A percentile compares a stretch with the other conserved stretches of the same genome.
Conservation (phyloP, 2,329 filamentous ascomycete species). For the Sarocladium brachiariae region DNA sequence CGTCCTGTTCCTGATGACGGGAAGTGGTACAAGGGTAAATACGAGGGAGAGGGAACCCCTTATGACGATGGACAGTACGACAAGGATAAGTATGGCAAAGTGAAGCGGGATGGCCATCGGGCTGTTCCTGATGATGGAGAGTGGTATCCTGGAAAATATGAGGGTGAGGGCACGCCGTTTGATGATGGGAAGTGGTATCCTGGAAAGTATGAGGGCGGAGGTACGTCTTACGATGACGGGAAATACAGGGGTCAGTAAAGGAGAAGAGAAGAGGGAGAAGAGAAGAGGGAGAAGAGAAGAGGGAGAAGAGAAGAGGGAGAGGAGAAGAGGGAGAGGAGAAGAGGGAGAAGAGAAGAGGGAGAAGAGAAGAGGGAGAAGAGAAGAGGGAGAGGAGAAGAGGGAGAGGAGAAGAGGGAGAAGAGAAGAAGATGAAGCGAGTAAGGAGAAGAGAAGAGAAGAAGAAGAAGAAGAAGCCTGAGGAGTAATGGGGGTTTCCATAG, state of each 20-base stretch:
- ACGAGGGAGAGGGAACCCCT: slow-evolving; percentile 10
- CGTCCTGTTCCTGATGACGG: slow-evolving; percentile 10
- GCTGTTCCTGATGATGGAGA: slow-evolving; percentile 10
- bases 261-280: too few species aligned
- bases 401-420: too few species aligned
- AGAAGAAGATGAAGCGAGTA: too few species aligned
- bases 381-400: too few species aligned
- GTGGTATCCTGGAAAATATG: slow-evolving; percentile 12
- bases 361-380: too few species aligned
- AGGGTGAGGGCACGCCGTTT: slow-evolving; percentile 10
- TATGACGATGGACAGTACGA: slow-evolving; percentile 11
- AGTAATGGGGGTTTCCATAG: too few species aligned
- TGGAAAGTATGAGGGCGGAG: slow-evolving; percentile 13
- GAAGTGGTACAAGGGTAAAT: slow-evolving; percentile 11
- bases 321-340: too few species aligned
- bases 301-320: too few species aligned
- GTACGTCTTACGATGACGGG: background rate
- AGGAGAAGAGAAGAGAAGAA: too few species aligned
- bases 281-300: too few species aligned
- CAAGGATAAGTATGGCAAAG: slow-evolving; percentile 8
- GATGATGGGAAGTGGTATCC: slow-evolving; percentile 8
- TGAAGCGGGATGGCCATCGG: background rate
- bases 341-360: too few species aligned
- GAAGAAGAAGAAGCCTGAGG: too few species aligned
- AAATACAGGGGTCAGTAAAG: slow-evolving; percentile 1